Evolutionary conservation across 140 eudicot genomes (phyloP).

Genomic region (Anethum foeniculum): DNA sequence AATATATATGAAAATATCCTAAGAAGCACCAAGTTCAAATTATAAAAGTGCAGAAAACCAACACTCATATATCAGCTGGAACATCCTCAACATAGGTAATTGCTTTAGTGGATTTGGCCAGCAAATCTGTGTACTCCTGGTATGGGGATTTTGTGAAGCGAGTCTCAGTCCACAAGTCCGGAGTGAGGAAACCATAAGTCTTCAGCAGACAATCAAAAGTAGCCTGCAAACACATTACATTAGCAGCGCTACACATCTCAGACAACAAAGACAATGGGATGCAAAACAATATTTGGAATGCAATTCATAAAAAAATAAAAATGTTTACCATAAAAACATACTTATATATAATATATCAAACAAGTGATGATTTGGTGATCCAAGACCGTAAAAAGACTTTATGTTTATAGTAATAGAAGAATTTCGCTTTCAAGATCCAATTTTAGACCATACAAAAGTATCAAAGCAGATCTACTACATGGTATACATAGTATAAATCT

Average conservation of each 20-base stretch:
- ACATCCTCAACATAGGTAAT: conserved; percentile 33
- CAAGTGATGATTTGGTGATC: background rate
- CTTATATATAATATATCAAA: background rate
- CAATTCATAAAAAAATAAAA: background rate
- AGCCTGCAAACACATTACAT: conserved; percentile 37
- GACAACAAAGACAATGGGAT: background rate
- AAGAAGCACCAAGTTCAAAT: conserved; percentile 12
- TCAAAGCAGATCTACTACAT: background rate
- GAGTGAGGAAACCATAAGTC: conserved; percentile 62
- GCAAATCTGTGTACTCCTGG: conserved; percentile 49
- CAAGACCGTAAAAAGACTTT: background rate
- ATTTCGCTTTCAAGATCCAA: background rate
- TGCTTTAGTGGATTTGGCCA: conserved; percentile 37
- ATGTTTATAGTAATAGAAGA: no score
- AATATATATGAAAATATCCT: conserved; percentile 26
- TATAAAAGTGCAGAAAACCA: background rate
- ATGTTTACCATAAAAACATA: background rate
- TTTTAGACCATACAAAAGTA: background rate
- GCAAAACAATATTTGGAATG: background rate
- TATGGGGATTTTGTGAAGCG: conserved; percentile 45
- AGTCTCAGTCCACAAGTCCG: conserved; percentile 61
- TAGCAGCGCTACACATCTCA: background rate
- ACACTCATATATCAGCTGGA: conserved; percentile 25
- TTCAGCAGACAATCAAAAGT: conserved; percentile 60
- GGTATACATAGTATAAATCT: background rate